Evolutionary conservation across 306 rosid species (phyloP).

Genomic region (Quercus wislizeni): DNA sequence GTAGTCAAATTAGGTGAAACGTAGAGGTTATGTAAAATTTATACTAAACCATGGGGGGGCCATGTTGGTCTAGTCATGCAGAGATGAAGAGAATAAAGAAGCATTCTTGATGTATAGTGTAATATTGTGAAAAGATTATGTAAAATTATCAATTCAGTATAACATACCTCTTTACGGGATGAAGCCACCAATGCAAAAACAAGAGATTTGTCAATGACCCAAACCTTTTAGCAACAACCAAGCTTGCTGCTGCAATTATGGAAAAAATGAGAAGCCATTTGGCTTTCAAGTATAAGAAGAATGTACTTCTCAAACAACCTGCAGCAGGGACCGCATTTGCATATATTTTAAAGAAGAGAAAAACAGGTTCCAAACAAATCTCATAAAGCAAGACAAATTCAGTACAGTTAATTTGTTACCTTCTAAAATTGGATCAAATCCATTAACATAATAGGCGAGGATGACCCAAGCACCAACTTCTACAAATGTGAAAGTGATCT

Average conservation of each 20-base stretch:
- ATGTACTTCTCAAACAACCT: conserved; percentile 43
- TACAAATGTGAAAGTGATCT: conserved; percentile 31
- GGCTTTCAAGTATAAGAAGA: conserved; percentile 30
- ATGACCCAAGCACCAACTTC: conserved; percentile 56
- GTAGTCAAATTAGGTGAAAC: not conserved
- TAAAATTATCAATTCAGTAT: not conserved
- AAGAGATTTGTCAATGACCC: conserved; percentile 30
- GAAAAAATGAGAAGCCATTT: conserved; percentile 49
- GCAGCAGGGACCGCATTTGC: not conserved
- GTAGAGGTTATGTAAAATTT: too few relatives aligned
- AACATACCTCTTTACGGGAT: conserved; percentile 38
- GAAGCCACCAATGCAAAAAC: conserved; percentile 41
- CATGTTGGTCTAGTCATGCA: too few relatives aligned
- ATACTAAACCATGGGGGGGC: too few relatives aligned
- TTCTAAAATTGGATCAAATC: conserved; percentile 50
- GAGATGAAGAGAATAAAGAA: conserved; percentile 3
- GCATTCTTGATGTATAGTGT: not conserved
- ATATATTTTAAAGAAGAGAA: not conserved
- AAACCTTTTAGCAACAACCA: conserved; percentile 37
- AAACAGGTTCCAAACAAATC: too few relatives aligned
- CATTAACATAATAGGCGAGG: conserved; percentile 49
- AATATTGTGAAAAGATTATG: not conserved
- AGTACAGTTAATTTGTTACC: conserved; percentile 28
- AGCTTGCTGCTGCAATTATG: conserved; percentile 38
- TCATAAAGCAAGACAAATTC: not conserved